Base-by-base conservation (phyloP, 768 basidiomycete genomes). In the Suillus occidentalis region DNA sequence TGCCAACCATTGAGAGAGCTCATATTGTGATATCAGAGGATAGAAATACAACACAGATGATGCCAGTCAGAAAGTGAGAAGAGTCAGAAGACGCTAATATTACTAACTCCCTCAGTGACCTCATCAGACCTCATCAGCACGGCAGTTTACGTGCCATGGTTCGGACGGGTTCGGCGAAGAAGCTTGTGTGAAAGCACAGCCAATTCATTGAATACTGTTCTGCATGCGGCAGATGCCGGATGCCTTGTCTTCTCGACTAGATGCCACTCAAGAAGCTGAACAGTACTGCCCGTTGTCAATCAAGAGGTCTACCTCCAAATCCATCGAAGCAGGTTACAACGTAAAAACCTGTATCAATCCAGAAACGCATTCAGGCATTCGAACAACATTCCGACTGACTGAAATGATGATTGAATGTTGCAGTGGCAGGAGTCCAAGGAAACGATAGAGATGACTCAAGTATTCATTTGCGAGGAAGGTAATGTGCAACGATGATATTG, bases 1-100 rank as follows among this genome's bases (percentile, higher is more conserved):
- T 80, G 79, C 79, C 80, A 81, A 49, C 79, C 79, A 52, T 68
- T 71, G 8, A 78, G 39, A 45, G 66, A 62, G 18, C 63, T 62
- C 77, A 76, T 76, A 31, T 55, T 65, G 59, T n/a, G 39, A 34
- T 39, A 13, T 18, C 10, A 40, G 6, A 10, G 14, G 16, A 42
- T 28, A 28, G 36, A 60, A 34, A 64, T 60, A 20, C 22, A 39
- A 22, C 39, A 25, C 14, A 16, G 37, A 40, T 16, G 37, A 40
- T 16, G 9, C 31, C 31, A 31, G 25, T 40, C 40, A 28, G 57
- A 40, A 58, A 39, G 25, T 3, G 37, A 58, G 57, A 25, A 25
- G 39, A 39, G 25, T 3, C n/a, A 40, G 57, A 25, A 25, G 39
- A 42, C 18, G 25, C 25, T 25, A 7, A 14, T 2, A 13, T 22